A percentile compares a stretch with the other conserved stretches of the same genome.
phyloP scores from a whole-genome alignment of 768 basidiomycete genomes.

The Mycena vitilis region DNA sequence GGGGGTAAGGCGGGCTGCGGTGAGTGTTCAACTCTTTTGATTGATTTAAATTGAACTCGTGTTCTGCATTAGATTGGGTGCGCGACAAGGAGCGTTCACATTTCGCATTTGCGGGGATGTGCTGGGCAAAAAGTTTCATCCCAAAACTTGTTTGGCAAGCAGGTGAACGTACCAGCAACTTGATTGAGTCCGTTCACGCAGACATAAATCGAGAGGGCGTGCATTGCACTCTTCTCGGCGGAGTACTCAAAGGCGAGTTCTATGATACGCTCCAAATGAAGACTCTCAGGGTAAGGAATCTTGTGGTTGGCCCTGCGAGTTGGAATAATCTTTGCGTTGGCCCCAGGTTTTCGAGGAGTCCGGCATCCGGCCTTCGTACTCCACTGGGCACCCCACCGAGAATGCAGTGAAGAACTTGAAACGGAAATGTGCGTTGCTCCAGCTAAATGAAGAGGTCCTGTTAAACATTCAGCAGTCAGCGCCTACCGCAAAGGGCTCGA shows the following conservation, averaged over 20 bases:
- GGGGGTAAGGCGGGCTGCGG: constrained; percentile 41
- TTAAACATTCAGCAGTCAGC: too few relatives aligned
- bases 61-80: constrained; percentile 40
- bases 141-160: constrained; percentile 40
- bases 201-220: constrained; percentile 44
- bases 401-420: not conserved
- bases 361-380: not conserved
- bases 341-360: not conserved
- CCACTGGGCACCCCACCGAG: not conserved
- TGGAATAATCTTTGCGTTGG: not conserved
- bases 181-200: constrained; percentile 41
- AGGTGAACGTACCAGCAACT: constrained; percentile 40
- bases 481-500: not conserved
- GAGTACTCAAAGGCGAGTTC: constrained; percentile 26
- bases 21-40: constrained; percentile 13
- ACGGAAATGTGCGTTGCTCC: not conserved
- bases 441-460: too few relatives aligned
- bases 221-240: constrained; percentile 34
- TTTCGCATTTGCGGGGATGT: constrained; percentile 43
- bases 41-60: not conserved
- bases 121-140: constrained; percentile 46
- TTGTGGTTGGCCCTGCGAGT: not conserved
- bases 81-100: constrained; percentile 39
- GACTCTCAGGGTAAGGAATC: constrained; percentile 13
- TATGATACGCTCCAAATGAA: constrained; percentile 32